Evolutionary conservation across 2,329 filamentous ascomycete genomes (phyloP), one percentile per base, ranked within the genome.

Genomic region (Monilinia polystroma): DNA sequence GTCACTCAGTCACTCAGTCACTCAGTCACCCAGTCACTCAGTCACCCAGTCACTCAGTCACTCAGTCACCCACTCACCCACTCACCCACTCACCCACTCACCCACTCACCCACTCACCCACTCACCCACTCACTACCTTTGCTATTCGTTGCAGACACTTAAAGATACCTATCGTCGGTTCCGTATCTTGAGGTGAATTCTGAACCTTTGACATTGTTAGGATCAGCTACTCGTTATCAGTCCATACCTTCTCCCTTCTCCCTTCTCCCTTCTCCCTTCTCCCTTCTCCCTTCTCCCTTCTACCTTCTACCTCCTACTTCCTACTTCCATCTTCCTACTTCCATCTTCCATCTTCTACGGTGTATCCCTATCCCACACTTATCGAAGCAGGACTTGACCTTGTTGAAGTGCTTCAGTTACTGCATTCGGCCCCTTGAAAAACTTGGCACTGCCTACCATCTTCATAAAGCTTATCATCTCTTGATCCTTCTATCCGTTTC

Each of bases 381-480:
- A 35, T 41, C n/a, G 29, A 49, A 60, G 57, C 43, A 35, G 29
- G 14, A 38, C 29, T 60, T 49, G 12, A 35, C 52, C 43, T 47
- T 35, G 29, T 16, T 32, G 12, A 12, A 41, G 16, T 59, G 26
- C 57, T 59, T 47, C 57, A 59, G 1, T 18, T 51, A 18, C 45
- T 60, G 45, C 45, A 60, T 38, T 14, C 32, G 26, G 45, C 45
- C 18, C n/a, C 45, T 45, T 16, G n/a, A 18, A 26, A 47, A 4
- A 38, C 45, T 51, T 60, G 58, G 45, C 58, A 38, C 45, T 38
- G 32, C n/a, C 58, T 55, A 7, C 11, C 53, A 51, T 51, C 57
- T 16, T 49, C 20, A 51, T 16, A 49, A 49, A 38, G 57, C 43
- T 60, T 60, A 60, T 35, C 43, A 49, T 49, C 45, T 35, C 43